Evolutionary conservation across 208 protist species (phyloP).

Genomic region (Trypanosoma cruzi): DNA sequence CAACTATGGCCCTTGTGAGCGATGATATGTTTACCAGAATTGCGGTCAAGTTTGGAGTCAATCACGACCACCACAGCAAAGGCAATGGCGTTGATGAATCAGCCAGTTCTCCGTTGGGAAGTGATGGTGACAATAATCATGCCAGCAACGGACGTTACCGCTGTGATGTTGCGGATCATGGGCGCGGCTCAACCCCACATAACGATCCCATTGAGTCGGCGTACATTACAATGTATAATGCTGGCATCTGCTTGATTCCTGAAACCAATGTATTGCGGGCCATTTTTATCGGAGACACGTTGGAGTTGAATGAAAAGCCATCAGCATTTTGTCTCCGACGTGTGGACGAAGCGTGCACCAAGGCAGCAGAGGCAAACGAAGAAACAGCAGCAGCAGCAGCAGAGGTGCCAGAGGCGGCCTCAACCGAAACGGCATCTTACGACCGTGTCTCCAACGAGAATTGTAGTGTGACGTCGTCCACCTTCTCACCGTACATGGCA

Average conservation of each 20-base stretch:
- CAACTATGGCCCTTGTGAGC: slow-evolving; percentile 3
- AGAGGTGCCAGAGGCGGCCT: too few species aligned
- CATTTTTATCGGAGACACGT: slow-evolving; percentile 55
- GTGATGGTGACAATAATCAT: neutral
- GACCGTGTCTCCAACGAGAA: too few species aligned
- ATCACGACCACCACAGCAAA: too few species aligned
- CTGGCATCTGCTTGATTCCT: slow-evolving; percentile 52
- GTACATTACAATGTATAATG: slow-evolving; percentile 46
- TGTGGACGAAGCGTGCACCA: slow-evolving; percentile 25
- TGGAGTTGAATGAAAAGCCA: slow-evolving; percentile 49
- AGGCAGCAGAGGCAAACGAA: neutral
- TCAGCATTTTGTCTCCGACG: slow-evolving; percentile 45
- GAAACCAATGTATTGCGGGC: slow-evolving; percentile 63
- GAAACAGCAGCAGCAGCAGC: neutral
- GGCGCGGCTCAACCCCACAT: neutral
- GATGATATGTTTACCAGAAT: slow-evolving; percentile 17
- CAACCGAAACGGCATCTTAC: neutral
- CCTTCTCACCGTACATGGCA: neutral
- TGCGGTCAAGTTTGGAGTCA: neutral
- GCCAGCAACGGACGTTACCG: neutral
- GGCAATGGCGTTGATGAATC: neutral
- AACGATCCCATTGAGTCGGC: slow-evolving; percentile 15
- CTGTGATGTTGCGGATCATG: neutral
- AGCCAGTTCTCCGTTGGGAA: neutral
- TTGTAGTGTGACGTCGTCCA: neutral